A percentile compares a stretch with the other conserved stretches of the same genome.
phyloP scores from a whole-genome alignment of 2,329 filamentous ascomycete species.

The Sporothrix variecibatus region DNA sequence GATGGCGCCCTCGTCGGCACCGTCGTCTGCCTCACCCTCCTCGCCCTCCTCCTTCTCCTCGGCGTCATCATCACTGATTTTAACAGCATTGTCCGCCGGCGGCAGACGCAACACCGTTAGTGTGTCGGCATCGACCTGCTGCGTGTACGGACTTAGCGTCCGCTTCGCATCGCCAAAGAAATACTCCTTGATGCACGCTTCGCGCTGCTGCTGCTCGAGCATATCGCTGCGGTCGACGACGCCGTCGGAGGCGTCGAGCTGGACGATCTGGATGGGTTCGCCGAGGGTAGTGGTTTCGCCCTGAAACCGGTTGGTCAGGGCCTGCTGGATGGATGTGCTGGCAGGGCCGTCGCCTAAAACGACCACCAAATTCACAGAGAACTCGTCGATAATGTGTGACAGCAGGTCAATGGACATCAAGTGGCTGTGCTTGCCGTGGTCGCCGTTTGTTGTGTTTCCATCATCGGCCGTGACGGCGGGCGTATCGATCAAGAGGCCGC shows the following conservation, averaged over 20 bases:
- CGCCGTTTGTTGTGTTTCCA: background rate
- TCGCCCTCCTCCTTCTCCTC: background rate
- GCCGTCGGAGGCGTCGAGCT: conserved; percentile 81
- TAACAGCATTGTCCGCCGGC: background rate
- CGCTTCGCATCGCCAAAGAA: conserved; percentile 84
- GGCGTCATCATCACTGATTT: background rate
- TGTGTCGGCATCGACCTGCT: conserved; percentile 76
- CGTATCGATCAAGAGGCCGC: conserved; percentile 85
- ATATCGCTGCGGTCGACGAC: conserved; percentile 73
- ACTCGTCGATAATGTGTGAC: conserved; percentile 68
- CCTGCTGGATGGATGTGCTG: conserved; percentile 65
- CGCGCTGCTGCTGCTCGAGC: conserved; percentile 72
- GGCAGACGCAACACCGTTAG: conserved; percentile 72
- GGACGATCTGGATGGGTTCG: conserved; percentile 73
- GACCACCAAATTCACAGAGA: conserved; percentile 76
- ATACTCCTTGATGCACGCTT: conserved; percentile 83
- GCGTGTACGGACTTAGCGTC: conserved; percentile 82
- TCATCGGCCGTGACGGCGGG: conserved; percentile 65
- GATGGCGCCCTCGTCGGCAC: conserved; percentile 6
- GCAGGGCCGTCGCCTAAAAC: conserved; percentile 66
- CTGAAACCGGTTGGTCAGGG: conserved; percentile 70
- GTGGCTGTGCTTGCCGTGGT: conserved; percentile 37
- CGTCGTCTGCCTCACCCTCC: background rate
- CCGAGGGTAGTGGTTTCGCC: conserved; percentile 57
- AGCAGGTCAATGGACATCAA: conserved; percentile 69